phyloP scores from a whole-genome alignment of 2,329 filamentous ascomycete genomes.

The Lasiodiplodia sp. region DNA sequence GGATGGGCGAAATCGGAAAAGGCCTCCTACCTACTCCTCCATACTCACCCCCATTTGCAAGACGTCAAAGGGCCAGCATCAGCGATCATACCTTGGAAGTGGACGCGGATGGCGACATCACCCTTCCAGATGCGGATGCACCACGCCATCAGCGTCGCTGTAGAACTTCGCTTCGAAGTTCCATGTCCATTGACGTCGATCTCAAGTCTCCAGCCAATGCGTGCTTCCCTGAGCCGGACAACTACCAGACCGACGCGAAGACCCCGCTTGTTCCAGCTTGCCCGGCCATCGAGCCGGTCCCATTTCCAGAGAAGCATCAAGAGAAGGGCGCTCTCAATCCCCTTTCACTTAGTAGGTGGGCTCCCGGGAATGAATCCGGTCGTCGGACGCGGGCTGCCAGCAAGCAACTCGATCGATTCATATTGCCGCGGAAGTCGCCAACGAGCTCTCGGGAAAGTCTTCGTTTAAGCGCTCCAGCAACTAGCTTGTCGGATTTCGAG shows the following conservation, averaged over 20 bases:
- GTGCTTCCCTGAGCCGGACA: neutral
- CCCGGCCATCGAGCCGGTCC: conserved; percentile 30
- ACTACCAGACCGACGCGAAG: neutral
- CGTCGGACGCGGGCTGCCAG: conserved; percentile 34
- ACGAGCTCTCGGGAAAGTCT: conserved; percentile 57
- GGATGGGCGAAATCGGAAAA: conserved; percentile 17
- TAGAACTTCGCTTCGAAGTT: neutral
- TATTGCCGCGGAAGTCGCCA: conserved; percentile 56
- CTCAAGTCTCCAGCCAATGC: conserved; percentile 12
- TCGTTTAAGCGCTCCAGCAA: conserved; percentile 58
- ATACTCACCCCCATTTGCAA: neutral
- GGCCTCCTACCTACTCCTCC: neutral
- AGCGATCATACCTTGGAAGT: neutral
- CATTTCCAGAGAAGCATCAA: conserved; percentile 32
- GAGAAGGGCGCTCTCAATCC: conserved; percentile 23
- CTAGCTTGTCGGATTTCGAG: conserved; percentile 56
- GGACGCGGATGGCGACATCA: conserved; percentile 21
- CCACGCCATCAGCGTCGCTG: neutral
- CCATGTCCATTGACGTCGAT: conserved; percentile 28
- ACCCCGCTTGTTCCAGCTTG: conserved; percentile 11
- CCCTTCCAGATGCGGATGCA: conserved; percentile 24
- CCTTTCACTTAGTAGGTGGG: conserved; percentile 40
- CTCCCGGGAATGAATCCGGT: conserved; percentile 37
- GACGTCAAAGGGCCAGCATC: neutral
- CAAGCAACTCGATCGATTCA: conserved; percentile 64